Evolutionary conservation across 495 filamentous ascomycete genomes (phyloP).

Genomic region (Podospora anserina): DNA sequence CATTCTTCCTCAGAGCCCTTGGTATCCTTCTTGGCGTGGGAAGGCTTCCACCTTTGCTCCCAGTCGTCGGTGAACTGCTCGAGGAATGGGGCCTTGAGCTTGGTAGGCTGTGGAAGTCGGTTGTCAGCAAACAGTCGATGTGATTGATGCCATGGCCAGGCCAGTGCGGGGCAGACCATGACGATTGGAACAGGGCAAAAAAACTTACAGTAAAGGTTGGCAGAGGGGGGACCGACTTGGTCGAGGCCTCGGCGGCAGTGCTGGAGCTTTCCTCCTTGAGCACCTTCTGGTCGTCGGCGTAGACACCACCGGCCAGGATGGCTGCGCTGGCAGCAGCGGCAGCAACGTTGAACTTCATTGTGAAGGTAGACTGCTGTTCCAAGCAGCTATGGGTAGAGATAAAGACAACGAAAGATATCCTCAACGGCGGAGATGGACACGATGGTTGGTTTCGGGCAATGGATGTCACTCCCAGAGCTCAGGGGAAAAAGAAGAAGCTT

Average conservation of each 20-base stretch:
- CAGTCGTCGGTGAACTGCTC: slow-evolving; percentile 98
- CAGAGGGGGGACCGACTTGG: slow-evolving; percentile 55
- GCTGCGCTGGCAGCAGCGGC: slow-evolving; percentile 68
- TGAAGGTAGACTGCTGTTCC: slow-evolving; percentile 25
- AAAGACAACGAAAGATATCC: slow-evolving; percentile 21
- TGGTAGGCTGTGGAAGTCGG: slow-evolving; percentile 63
- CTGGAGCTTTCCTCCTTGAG: slow-evolving; percentile 43
- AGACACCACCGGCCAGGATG: slow-evolving; percentile 63
- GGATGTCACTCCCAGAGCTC: slow-evolving; percentile 45
- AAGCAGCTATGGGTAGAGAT: slow-evolving; percentile 16
- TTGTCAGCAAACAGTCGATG: slow-evolving; percentile 29
- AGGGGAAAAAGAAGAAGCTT: slow-evolving; percentile 34
- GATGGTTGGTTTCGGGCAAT: slow-evolving; percentile 22
- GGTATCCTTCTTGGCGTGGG: slow-evolving; percentile 90
- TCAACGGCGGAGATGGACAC: slow-evolving; percentile 26
- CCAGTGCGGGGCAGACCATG: slow-evolving; percentile 17
- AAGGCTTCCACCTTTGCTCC: slow-evolving; percentile 87
- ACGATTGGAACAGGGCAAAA: neutral
- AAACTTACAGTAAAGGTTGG: slow-evolving; percentile 84
- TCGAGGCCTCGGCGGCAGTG: slow-evolving; percentile 50
- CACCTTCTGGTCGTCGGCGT: slow-evolving; percentile 68
- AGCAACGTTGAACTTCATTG: slow-evolving; percentile 74
- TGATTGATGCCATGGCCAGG: neutral
- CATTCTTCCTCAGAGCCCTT: slow-evolving; percentile 84
- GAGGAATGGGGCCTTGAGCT: slow-evolving; percentile 87